These are phyloP conservation scores for Coniochaeta ligniaria DNA, from an alignment of 2,329 filamentous ascomycete genomes.

Conservation along the genomic window DNA sequence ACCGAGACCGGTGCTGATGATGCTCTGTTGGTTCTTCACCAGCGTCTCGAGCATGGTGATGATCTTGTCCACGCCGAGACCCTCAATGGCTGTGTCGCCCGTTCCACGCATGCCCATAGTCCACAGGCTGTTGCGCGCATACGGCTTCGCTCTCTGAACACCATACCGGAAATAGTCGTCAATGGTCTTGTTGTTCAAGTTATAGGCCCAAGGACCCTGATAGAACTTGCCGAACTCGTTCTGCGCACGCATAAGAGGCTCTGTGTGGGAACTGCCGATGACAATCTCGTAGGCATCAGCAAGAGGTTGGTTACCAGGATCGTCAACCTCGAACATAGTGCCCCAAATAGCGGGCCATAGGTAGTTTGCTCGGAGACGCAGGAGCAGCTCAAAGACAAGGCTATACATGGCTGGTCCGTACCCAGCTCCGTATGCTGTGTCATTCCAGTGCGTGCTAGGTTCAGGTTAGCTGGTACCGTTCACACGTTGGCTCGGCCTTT, in stretches of 20 bases:
- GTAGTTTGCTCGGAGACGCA: slow-evolving; percentile 66
- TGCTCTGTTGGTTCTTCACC: slow-evolving; percentile 51
- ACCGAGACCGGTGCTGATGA: slow-evolving; percentile 48
- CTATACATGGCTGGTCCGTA: slow-evolving; percentile 59
- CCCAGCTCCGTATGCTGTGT: slow-evolving; percentile 37
- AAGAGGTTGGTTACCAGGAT: slow-evolving; percentile 58
- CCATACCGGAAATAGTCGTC: slow-evolving; percentile 63
- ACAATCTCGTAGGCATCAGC: slow-evolving; percentile 70
- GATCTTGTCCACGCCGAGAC: slow-evolving; percentile 48
- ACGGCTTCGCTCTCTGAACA: slow-evolving; percentile 55
- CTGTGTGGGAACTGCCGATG: slow-evolving; percentile 65
- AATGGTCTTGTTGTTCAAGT: slow-evolving; percentile 61
- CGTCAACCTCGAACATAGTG: slow-evolving; percentile 66
- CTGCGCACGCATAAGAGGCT: slow-evolving; percentile 59
- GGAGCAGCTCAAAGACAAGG: slow-evolving; percentile 62
- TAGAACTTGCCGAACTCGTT: slow-evolving; percentile 48
- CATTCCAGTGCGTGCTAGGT: slow-evolving; percentile 25
- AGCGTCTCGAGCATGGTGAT: slow-evolving; percentile 52
- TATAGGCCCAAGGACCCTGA: slow-evolving; percentile 61
- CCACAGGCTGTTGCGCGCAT: slow-evolving; percentile 56
- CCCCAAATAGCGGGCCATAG: slow-evolving; percentile 64
- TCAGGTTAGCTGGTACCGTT: background rate
- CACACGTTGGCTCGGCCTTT: background rate
- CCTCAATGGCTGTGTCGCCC: slow-evolving; percentile 54
- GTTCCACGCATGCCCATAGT: slow-evolving; percentile 66